phyloP scores from a whole-genome alignment of 1,139 yeast genomes.

The Geotrichum siamense region DNA sequence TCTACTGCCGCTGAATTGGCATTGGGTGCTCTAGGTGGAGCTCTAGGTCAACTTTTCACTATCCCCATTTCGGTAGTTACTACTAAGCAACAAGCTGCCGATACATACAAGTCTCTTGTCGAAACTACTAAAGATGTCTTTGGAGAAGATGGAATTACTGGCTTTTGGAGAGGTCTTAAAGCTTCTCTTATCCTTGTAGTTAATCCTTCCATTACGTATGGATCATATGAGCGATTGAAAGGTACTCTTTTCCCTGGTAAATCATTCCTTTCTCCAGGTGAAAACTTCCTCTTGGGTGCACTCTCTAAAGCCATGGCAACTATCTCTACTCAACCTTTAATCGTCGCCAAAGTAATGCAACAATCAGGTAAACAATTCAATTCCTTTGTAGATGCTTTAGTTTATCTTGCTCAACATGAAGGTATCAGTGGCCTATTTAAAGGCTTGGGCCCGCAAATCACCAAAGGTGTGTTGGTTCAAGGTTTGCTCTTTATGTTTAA shows the following conservation, averaged over 20 bases:
- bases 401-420: slow-evolving; percentile 44
- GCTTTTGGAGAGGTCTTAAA: slow-evolving; percentile 80
- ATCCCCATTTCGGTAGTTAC: slow-evolving; percentile 79
- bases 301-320: slow-evolving; percentile 78
- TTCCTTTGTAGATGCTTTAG: slow-evolving; percentile 49
- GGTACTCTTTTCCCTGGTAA: slow-evolving; percentile 45
- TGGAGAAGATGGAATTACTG: slow-evolving; percentile 60
- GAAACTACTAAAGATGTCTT: slow-evolving; percentile 50
- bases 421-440: slow-evolving; percentile 58
- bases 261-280: slow-evolving; percentile 50
- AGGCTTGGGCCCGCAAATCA: slow-evolving; percentile 73
- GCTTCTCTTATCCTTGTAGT: slow-evolving; percentile 72
- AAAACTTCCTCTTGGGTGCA: slow-evolving; percentile 70
- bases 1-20: slow-evolving; percentile 63
- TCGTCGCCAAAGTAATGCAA: slow-evolving; percentile 74
- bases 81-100: slow-evolving; percentile 66
- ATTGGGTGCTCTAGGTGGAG: slow-evolving; percentile 83
- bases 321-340: slow-evolving; percentile 72
- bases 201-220: slow-evolving; percentile 85
- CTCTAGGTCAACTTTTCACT: slow-evolving; percentile 74
- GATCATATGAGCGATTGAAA: slow-evolving; percentile 68
- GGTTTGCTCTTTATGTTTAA: slow-evolving; percentile 79
- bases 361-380: slow-evolving; percentile 48
- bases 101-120: slow-evolving; percentile 33
- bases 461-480: slow-evolving; percentile 79